phyloP scores from a whole-genome alignment of 192 early-diverging fungal species.

The Coemansia sp. region DNA sequence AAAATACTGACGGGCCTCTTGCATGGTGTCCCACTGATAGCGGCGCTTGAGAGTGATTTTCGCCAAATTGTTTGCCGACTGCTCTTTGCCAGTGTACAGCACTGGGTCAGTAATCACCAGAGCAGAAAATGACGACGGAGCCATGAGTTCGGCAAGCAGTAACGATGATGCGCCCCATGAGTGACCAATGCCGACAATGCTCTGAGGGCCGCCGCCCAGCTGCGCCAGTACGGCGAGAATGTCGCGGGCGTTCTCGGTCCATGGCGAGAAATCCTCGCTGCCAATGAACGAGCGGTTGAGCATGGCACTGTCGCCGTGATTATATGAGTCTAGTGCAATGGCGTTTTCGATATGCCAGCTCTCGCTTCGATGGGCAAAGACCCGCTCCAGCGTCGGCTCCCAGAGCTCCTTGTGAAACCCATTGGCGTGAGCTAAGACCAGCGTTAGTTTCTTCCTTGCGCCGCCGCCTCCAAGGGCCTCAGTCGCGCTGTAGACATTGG shows the following conservation, averaged over 20 bases:
- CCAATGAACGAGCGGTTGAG: conserved; percentile 22
- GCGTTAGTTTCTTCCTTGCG: conserved; percentile 16
- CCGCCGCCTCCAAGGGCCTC: background rate
- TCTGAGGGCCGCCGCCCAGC: conserved; percentile 3
- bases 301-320: conserved; percentile 57
- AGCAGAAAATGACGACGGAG: conserved; percentile 26
- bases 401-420: conserved; percentile 59
- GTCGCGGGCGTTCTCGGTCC: conserved; percentile 40
- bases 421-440: conserved; percentile 50
- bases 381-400: conserved; percentile 39
- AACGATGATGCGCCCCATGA: conserved; percentile 52
- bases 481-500: conserved; percentile 36
- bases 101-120: conserved; percentile 45
- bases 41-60: conserved; percentile 24
- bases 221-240: conserved; percentile 37
- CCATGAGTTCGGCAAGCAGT: conserved; percentile 35
- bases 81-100: background rate
- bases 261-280: conserved; percentile 22
- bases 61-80: background rate
- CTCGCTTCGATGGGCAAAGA: conserved; percentile 16
- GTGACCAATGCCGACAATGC: conserved; percentile 48
- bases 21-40: conserved; percentile 14
- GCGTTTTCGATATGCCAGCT: conserved; percentile 35
- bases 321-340: conserved; percentile 42
- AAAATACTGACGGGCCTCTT: conserved; percentile 31